Base-by-base conservation (phyloP, 306 rosid genomes). In the Ormosia semicastrata region DNA sequence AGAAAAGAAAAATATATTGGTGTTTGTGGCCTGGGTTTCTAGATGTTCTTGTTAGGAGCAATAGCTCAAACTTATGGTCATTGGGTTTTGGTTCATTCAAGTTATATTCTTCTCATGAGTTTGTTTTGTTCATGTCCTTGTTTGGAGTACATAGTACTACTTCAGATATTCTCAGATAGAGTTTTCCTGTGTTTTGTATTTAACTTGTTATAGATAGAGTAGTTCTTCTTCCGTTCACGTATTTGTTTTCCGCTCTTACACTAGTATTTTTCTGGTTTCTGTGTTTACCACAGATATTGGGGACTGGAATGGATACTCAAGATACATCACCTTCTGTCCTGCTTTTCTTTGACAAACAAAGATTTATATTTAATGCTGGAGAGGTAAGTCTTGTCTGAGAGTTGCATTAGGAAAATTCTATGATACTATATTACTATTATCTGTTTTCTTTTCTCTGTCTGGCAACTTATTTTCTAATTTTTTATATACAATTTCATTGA, bases 231-330 rank as follows among this genome's bases (percentile, higher is more conserved):
- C 24, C 24, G 24, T 24, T 24, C 24, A 24, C 24, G 1, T 24
- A 24, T 24, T 24, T 24, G 39, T 12, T 71, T 36, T 9, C 66
- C 8, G 34, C 17, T 11, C 30, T 32, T 34, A 44, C 33, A 33
- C 17, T 10, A 29, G 5, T 29, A 5, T 18, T 54, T n/a, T 33
- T 8, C 8, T 64, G 18, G 18, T n/a, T 3, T 66, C 17, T 54
- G 34, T 62, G 36, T 72, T 43, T 8, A 59, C 29, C 63, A 57
- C 77, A 92, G 95, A 84, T 93, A 43, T 83, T 95, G 62, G 98
- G 99, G 7, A 95, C 98, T 64, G 94, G 98, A 79, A 87, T 95
- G 95, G 98, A 93, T 77, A 95, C 98, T 80, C 97, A 93, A 67
- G 99, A 95, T 74, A 93, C 98, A 0, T 91, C 95, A 41, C 93